These are phyloP conservation scores for Chaetomiaceae sp. DNA, from an alignment of 2,329 filamentous ascomycete genomes.

Conservation along the genomic window DNA sequence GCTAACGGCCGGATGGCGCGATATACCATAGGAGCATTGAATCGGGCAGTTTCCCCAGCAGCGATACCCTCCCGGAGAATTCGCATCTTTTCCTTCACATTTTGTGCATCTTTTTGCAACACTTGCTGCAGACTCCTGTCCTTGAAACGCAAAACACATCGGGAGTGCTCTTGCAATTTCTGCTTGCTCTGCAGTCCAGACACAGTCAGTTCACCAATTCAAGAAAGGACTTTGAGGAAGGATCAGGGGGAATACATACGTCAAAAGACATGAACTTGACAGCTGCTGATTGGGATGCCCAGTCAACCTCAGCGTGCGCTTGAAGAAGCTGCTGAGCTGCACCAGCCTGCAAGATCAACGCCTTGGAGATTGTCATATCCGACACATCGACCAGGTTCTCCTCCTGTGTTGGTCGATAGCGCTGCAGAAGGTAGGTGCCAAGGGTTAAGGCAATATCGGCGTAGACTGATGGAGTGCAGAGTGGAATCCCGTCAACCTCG, in stretches of 20 bases:
- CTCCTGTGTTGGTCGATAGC: neutral
- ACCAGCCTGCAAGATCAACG: neutral
- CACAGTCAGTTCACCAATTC: too few species aligned
- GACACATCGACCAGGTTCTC: slow-evolving; percentile 6
- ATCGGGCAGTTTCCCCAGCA: slow-evolving; percentile 1
- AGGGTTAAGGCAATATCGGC: slow-evolving; percentile 43
- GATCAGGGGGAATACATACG: neutral
- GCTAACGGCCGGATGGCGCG: slow-evolving; percentile 28
- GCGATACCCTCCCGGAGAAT: slow-evolving; percentile 1
- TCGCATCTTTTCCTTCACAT: slow-evolving; percentile 1
- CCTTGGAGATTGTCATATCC: slow-evolving; percentile 10
- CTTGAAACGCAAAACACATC: neutral
- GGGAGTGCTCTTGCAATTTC: slow-evolving; percentile 2
- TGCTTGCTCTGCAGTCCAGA: neutral
- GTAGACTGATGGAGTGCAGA: slow-evolving; percentile 52
- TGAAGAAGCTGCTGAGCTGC: neutral
- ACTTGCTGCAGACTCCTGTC: neutral
- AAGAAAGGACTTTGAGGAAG: too few species aligned
- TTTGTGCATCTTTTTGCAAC: neutral
- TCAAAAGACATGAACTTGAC: slow-evolving; percentile 10
- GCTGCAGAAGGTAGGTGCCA: neutral
- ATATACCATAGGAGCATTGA: slow-evolving; percentile 45
- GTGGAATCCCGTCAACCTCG: slow-evolving; percentile 40
- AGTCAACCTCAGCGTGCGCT: neutral
- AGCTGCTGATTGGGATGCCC: neutral